Percentiles rank a stretch among this genome's conserved stretches.
These are phyloP conservation scores for Hypoxylon lienhwacheense DNA, from an alignment of 495 filamentous ascomycete species.

Conservation along the genomic window DNA sequence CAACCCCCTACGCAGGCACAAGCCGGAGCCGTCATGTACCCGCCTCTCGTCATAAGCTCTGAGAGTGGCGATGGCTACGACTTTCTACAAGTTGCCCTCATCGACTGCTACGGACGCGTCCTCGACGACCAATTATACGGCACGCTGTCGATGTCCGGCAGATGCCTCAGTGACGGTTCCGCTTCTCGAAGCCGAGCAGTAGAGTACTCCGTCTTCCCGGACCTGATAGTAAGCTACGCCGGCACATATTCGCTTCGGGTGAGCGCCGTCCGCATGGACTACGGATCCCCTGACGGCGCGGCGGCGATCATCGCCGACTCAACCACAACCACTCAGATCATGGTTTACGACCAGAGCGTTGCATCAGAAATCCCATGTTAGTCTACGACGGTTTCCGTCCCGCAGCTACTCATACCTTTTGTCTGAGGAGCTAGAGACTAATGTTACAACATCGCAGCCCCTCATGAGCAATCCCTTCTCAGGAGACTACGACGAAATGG, in stretches of 20 bases:
- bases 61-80: slow-evolving; percentile 23
- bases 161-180: slow-evolving; percentile 10
- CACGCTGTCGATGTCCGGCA: slow-evolving; percentile 18
- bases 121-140: slow-evolving; percentile 28
- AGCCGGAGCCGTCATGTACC: slow-evolving; percentile 27
- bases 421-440: not conserved
- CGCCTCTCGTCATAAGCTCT: slow-evolving; percentile 29
- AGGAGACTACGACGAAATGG: slow-evolving; percentile 29
- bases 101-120: slow-evolving; percentile 27
- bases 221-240: slow-evolving; percentile 20
- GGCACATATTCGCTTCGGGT: slow-evolving; percentile 21
- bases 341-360: slow-evolving; percentile 26
- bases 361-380: slow-evolving; percentile 28
- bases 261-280: slow-evolving; percentile 29
- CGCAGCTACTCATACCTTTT: not conserved
- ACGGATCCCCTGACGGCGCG: slow-evolving; percentile 18
- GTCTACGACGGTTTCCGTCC: not conserved
- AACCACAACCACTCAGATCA: slow-evolving; percentile 15
- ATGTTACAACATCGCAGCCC: not conserved
- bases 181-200: slow-evolving; percentile 21
- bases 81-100: slow-evolving; percentile 22
- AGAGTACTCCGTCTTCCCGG: slow-evolving; percentile 25
- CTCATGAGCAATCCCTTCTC: slow-evolving; percentile 25
- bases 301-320: slow-evolving; percentile 19
- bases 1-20: slow-evolving; percentile 27